Conservation (phyloP, 306 rosid species). For the Citrullus colocynthis region DNA sequence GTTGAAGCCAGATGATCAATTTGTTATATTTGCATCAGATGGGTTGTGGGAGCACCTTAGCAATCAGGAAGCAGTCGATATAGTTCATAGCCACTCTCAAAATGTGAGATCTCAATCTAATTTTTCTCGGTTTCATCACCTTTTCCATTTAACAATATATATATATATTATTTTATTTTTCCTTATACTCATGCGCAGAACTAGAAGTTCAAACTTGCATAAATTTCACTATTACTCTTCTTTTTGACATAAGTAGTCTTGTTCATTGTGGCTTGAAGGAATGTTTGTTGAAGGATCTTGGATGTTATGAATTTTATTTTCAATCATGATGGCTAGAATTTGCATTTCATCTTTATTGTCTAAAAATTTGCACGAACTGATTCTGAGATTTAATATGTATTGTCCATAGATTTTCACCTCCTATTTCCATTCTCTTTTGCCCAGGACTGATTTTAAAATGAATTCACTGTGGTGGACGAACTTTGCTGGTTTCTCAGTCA, state of each 20-base stretch:
- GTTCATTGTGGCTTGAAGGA: neutral
- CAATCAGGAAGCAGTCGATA: conserved; percentile 92
- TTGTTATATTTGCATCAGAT: conserved; percentile 83
- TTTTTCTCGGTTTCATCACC: neutral
- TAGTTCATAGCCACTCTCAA: conserved; percentile 65
- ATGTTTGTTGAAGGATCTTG: neutral
- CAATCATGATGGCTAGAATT: neutral
- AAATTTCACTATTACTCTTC: neutral
- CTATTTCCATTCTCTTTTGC: neutral
- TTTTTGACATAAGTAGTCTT: neutral
- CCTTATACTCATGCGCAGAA: neutral
- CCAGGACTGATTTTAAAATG: neutral
- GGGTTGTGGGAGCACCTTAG: conserved; percentile 93
- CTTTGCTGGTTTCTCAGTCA: neutral
- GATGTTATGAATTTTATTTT: neutral
- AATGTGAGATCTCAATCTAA: conserved; percentile 27
- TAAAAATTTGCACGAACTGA: neutral
- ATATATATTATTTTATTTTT: neutral
- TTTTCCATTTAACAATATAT: neutral
- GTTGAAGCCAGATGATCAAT: conserved; percentile 68
- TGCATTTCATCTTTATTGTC: neutral
- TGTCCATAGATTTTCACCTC: neutral
- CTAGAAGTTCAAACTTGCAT: neutral
- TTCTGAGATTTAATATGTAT: neutral
- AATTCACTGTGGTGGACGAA: neutral